phyloP scores from a whole-genome alignment of 306 rosid species.

The Quercus aquifolioides region DNA sequence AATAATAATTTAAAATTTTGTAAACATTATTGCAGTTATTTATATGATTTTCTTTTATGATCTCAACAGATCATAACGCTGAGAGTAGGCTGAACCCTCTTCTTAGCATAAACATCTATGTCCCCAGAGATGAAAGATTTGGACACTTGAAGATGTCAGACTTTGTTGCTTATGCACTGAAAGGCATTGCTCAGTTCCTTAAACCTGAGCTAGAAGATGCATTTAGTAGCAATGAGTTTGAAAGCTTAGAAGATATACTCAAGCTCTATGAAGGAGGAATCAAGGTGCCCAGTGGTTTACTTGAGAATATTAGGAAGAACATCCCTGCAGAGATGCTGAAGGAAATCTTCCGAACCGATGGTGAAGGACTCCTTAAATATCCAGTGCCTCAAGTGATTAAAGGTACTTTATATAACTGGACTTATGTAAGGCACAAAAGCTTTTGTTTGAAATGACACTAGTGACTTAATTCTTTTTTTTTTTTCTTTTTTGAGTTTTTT shows the following conservation, averaged over 20 bases:
- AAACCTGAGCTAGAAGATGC: conserved; percentile 41
- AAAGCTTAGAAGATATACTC: conserved; percentile 54
- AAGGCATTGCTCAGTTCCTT: conserved; percentile 49
- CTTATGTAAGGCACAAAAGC: neutral
- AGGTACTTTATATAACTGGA: conserved; percentile 31
- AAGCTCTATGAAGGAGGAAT: conserved; percentile 64
- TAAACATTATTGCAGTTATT: neutral
- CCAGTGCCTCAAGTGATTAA: conserved; percentile 61
- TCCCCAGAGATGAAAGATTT: conserved; percentile 78
- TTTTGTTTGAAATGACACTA: neutral
- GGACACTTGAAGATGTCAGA: conserved; percentile 69
- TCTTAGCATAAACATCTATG: conserved; percentile 39
- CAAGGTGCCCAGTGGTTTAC: conserved; percentile 41
- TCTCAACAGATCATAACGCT: conserved; percentile 39
- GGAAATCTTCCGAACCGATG: conserved; percentile 66
- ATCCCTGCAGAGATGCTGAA: conserved; percentile 50
- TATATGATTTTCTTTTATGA: neutral
- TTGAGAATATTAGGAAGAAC: conserved; percentile 33
- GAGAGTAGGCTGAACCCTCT: conserved; percentile 35
- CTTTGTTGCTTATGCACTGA: conserved; percentile 54
- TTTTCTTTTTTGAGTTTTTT: too few species aligned
- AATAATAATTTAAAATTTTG: neutral
- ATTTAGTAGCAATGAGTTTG: conserved; percentile 43
- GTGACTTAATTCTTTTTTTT: too few species aligned
- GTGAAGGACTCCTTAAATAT: conserved; percentile 48